These are phyloP conservation scores for Penicillium sp. DNA, from an alignment of 2,329 filamentous ascomycete species.

Conservation along the genomic window DNA sequence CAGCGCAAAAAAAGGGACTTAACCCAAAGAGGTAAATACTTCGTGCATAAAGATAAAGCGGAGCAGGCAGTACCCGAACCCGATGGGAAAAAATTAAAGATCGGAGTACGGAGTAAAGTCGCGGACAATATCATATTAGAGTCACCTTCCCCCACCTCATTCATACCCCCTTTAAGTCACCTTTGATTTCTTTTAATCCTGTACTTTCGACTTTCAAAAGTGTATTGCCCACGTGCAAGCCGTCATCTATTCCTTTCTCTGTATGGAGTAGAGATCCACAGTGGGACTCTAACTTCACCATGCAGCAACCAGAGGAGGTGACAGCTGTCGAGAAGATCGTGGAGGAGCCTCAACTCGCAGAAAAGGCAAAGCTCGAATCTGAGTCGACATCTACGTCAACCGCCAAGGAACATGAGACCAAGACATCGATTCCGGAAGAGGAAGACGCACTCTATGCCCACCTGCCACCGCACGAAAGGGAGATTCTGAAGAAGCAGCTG, in stretches of 20 bases:
- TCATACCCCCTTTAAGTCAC: not conserved
- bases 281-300: not conserved
- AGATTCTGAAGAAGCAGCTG: slow-evolving; percentile 69
- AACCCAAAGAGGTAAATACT: not conserved
- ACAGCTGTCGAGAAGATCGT: slow-evolving; percentile 18
- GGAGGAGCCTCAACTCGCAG: slow-evolving; percentile 10
- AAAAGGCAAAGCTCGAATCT: slow-evolving; percentile 15
- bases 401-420: slow-evolving; percentile 34
- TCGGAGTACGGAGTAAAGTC: not conserved
- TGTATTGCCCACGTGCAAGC: not conserved
- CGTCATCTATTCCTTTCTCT: not conserved
- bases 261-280: slow-evolving; percentile 6
- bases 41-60: slow-evolving; percentile 1
- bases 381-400: slow-evolving; percentile 27
- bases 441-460: slow-evolving; percentile 60
- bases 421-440: slow-evolving; percentile 38
- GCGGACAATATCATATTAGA: not conserved
- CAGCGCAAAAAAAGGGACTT: not conserved
- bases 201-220: not conserved
- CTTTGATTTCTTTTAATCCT: not conserved
- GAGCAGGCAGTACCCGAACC: slow-evolving; percentile 1
- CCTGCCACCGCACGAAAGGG: slow-evolving; percentile 65
- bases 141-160: not conserved
- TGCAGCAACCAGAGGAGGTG: slow-evolving; percentile 24
- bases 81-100: not conserved